Evolutionary conservation across 306 rosid genomes (phyloP), one percentile per base, ranked within the genome.

Genomic region (Sicyos baderoa): DNA sequence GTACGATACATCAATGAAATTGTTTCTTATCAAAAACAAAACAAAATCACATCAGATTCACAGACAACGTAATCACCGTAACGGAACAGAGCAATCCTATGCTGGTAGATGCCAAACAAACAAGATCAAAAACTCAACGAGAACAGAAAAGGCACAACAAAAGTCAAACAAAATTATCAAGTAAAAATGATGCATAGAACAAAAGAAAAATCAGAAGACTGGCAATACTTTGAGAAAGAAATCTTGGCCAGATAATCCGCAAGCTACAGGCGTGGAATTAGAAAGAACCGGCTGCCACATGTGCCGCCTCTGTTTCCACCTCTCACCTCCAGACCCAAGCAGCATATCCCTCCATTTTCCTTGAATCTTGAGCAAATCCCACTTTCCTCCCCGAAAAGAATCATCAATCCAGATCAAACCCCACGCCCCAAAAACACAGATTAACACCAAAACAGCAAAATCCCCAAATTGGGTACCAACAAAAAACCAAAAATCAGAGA

Each of bases 231-330:
- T 84, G 83, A 67, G 80, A 79, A 84, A 74, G 73, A 80, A 86
- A 78, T 82, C 82, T 61, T 87, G 79, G 71, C 75, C 71, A 57
- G 85, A 79, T 76, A 88, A 85, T 80, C 78, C 87, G 85, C 77
- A 60, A 80, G 79, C 96, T 89, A 86, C 94, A 88, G 88, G 77
- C 81, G 89, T 82, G 85, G 91, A 87, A 90, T 78, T 81, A 71
- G 88, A 64, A 83, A 81, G 88, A 89, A 88, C 94, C 79, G 94
- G 91, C 29, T 25, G 29, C 99, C 95, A 93, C 99, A 93, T 93
- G 96, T 93, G 99, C 99, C 88, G 89, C 73, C 81, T 87, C 82
- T 81, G 86, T 85, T 81, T 89, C 87, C 88, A 82, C 79, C 85
- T 69, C 85, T 92, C 95, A 92, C 86, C 84, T 79, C 84, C 84